phyloP scores from a whole-genome alignment of 768 basidiomycete genomes.

The Amyloporia xantha region DNA sequence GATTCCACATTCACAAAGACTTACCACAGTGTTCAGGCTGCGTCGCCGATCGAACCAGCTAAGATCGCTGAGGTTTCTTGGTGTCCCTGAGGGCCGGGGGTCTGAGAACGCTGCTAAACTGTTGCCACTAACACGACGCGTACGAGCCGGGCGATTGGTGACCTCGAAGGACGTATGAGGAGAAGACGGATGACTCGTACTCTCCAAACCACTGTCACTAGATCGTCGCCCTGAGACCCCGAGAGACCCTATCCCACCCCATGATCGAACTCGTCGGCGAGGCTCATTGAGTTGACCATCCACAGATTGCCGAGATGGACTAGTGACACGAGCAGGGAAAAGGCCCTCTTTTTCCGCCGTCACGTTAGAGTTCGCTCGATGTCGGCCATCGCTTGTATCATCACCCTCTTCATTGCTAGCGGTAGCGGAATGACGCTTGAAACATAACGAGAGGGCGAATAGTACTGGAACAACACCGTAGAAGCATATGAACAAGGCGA shows the following conservation, averaged over 20 bases:
- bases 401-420: conserved; percentile 5
- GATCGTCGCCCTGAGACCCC: conserved; percentile 33
- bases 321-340: conserved; percentile 18
- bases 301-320: conserved; percentile 23
- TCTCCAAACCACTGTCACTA: conserved; percentile 30
- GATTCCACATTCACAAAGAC: conserved; percentile 21
- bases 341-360: conserved; percentile 34
- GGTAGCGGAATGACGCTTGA: conserved; percentile 2
- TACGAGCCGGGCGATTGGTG: conserved; percentile 42
- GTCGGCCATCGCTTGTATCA: conserved; percentile 1
- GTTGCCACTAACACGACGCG: conserved; percentile 44
- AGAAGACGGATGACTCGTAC: conserved; percentile 26
- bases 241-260: conserved; percentile 32
- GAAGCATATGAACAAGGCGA: conserved; percentile 56
- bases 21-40: conserved; percentile 63
- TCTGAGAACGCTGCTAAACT: conserved; percentile 33
- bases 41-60: conserved; percentile 76
- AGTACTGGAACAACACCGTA: conserved; percentile 47
- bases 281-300: conserved; percentile 14
- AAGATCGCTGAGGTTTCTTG: conserved; percentile 59
- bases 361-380: conserved; percentile 33
- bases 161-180: conserved; percentile 41
- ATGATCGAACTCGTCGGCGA: conserved; percentile 29
- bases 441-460: conserved; percentile 25
- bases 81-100: conserved; percentile 38